These are phyloP conservation scores for Phaeodactylum tricornutum DNA, from an alignment of 108 stramenopile species.

Conservation along the genomic window DNA sequence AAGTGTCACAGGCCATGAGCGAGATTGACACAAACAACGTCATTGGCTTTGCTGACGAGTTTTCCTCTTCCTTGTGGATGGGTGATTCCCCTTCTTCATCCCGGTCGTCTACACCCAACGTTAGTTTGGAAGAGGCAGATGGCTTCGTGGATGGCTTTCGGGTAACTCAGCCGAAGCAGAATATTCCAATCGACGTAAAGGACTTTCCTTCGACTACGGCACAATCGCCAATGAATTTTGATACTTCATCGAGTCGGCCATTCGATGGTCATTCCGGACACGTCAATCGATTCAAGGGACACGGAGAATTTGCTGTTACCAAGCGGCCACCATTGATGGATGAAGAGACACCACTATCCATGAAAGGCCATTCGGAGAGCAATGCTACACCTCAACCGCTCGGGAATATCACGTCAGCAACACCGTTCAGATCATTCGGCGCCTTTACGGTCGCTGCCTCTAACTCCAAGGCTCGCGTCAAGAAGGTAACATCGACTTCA, in stretches of 20 bases:
- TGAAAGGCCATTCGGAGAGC: too few species aligned
- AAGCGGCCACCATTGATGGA: too few species aligned
- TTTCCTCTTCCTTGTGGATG: slow-evolving; percentile 8
- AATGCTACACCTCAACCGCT: too few species aligned
- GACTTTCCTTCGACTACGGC: slow-evolving; percentile 10
- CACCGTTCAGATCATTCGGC: too few species aligned
- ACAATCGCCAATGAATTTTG: slow-evolving; percentile 11
- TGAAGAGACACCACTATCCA: too few species aligned
- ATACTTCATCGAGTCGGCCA: background rate
- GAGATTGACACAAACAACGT: slow-evolving; percentile 18
- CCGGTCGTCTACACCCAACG: slow-evolving; percentile 11
- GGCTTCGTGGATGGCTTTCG: slow-evolving; percentile 42
- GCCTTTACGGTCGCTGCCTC: too few species aligned
- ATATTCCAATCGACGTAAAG: slow-evolving; percentile 4
- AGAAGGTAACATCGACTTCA: too few species aligned
- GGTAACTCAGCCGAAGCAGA: background rate
- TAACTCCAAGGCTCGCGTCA: too few species aligned
- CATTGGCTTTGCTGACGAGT: slow-evolving; percentile 8
- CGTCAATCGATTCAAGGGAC: slow-evolving; percentile 13
- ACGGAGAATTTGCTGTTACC: slow-evolving; percentile 9
- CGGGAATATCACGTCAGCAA: too few species aligned
- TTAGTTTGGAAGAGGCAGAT: slow-evolving; percentile 14
- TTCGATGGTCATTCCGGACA: background rate
- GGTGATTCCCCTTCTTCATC: slow-evolving; percentile 30
- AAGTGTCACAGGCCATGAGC: slow-evolving; percentile 60